Base-by-base conservation (phyloP, 345 rosid species). In the Luvunga scandens region DNA sequence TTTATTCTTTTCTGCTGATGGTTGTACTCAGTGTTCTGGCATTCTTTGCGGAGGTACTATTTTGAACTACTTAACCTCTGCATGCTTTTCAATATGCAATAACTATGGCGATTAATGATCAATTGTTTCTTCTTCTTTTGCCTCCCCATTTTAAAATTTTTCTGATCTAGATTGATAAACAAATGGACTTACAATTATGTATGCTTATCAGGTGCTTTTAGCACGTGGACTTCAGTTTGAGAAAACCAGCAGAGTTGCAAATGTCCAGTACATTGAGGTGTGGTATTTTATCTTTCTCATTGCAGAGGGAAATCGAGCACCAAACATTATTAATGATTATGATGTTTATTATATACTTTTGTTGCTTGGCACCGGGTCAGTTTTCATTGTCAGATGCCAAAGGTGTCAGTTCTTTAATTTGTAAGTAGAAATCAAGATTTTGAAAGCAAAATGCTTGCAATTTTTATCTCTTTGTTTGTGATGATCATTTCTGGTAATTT, bases 211-310 rank as follows among this genome's bases (percentile, higher is more conserved):
- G 98, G 84, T 93, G 68, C 78, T 93, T 38, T 79, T 95, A 84
- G 98, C 98, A 0, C 94, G 91, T 2, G 94, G 93, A 25, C 91
- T 93, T 78, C 98, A 93, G 85, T 98, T 92, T n/a, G 98, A 93
- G 88, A 92, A 92, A 83, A 92, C 89, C 75, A 84, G 91, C 86
- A 93, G 88, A 87, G 98, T 83, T 75, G 86, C 88, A 73, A 95
- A 92, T 82, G 66, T 95, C 77, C 83, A 76, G 85, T 95, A 89
- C 83, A 81, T 86, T 1, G 91, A 91, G 98, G 98, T 95, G 61
- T n/a, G 9, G 13, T 63, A 28, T 21, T 63, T 63, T 30, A 64
- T 66, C 38, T 28, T 42, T 42, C 27, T 28, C 31, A 28, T 50
- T 42, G 39, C 28, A 4, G 42, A 30, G 57, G 28, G 30, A 39